phyloP scores from a whole-genome alignment of 768 basidiomycete species.

The Mrakia blollopis region DNA sequence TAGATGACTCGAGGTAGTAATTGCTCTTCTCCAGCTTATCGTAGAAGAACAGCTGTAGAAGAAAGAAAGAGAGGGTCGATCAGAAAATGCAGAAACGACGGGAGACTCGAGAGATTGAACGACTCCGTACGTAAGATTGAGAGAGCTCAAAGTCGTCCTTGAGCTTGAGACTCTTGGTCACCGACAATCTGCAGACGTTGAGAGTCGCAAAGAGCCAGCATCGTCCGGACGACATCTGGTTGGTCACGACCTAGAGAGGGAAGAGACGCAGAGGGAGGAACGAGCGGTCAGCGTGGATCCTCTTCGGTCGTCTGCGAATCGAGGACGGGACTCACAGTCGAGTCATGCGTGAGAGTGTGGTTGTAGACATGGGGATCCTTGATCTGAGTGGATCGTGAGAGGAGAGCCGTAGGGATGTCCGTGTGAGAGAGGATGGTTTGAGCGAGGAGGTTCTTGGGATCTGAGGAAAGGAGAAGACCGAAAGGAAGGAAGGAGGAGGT shows the following conservation, averaged over 20 bases:
- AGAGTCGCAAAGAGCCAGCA: conserved; percentile 58
- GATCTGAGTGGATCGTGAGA: conserved; percentile 56
- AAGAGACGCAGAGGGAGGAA: background rate
- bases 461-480: background rate
- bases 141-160: conserved; percentile 79
- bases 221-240: conserved; percentile 52
- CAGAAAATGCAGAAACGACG: conserved; percentile 60
- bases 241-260: conserved; percentile 35
- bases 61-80: background rate
- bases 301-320: no score
- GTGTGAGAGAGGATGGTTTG: conserved; percentile 50
- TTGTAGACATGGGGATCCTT: conserved; percentile 38
- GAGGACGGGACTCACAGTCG: background rate
- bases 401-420: conserved; percentile 60
- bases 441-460: conserved; percentile 8
- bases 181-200: conserved; percentile 70
- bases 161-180: conserved; percentile 75
- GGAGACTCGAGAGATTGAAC: no score
- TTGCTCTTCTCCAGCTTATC: conserved; percentile 91
- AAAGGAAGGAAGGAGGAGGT: background rate
- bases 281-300: background rate
- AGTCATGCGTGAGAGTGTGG: conserved; percentile 35
- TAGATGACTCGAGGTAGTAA: conserved; percentile 82
- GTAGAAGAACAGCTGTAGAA: conserved; percentile 47
- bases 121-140: conserved; percentile 69